phyloP scores from a whole-genome alignment of 768 basidiomycete genomes.

The Crepidotus variabilis region DNA sequence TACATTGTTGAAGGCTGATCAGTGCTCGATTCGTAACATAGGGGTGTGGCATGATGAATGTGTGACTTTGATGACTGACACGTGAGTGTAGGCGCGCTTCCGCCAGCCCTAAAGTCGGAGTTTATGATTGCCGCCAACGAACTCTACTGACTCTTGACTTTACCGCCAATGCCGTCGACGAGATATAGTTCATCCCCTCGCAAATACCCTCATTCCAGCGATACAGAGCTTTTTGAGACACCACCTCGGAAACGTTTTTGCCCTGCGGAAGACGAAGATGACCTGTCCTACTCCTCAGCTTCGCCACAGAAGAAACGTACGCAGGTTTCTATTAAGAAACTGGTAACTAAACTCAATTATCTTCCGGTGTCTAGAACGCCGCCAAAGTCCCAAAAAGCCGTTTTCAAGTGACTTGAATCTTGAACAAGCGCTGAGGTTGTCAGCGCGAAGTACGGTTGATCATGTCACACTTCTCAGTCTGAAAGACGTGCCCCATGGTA shows the following conservation, averaged over 20 bases:
- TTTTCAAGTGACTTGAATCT: conserved; percentile 15
- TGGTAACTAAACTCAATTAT: not conserved
- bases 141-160: conserved; percentile 7
- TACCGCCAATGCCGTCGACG: conserved; percentile 15
- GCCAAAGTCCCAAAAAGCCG: conserved; percentile 11
- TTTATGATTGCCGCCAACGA: conserved; percentile 8
- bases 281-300: conserved; percentile 9
- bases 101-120: conserved; percentile 20
- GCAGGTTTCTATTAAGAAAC: not conserved
- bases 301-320: conserved; percentile 26
- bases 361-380: conserved; percentile 10
- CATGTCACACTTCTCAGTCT: conserved; percentile 15
- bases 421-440: conserved; percentile 18
- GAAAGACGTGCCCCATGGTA: conserved; percentile 24
- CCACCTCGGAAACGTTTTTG: conserved; percentile 22
- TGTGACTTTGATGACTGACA: not conserved
- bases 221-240: conserved; percentile 24
- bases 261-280: conserved; percentile 14
- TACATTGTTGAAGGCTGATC: no score
- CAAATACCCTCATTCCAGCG: conserved; percentile 24
- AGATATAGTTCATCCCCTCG: conserved; percentile 13
- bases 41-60: not conserved
- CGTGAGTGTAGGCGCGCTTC: conserved; percentile 18
- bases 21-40: no score
- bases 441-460: conserved; percentile 14